Evolutionary conservation across 2,329 filamentous ascomycete species (phyloP).

Genomic region (Diaporthe sp.): DNA sequence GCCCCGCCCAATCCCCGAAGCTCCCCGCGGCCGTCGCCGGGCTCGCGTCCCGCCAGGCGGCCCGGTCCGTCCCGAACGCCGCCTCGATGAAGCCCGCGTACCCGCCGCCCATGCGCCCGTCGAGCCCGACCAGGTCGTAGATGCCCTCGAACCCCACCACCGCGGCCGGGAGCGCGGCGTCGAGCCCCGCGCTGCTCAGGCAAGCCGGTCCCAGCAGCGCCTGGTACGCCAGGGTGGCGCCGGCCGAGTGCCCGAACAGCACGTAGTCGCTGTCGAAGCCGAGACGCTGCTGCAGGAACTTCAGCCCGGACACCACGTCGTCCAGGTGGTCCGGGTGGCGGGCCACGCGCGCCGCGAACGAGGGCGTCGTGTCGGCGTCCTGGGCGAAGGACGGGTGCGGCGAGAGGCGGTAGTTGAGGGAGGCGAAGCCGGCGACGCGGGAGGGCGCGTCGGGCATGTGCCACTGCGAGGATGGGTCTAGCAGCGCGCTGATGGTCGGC

Average conservation of each 20-base stretch:
- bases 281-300: slow-evolving; percentile 58
- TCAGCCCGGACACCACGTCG: slow-evolving; percentile 68
- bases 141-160: slow-evolving; percentile 76
- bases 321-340: slow-evolving; percentile 72
- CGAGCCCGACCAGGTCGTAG: slow-evolving; percentile 73
- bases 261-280: slow-evolving; percentile 60
- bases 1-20: slow-evolving; percentile 57
- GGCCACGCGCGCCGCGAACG: slow-evolving; percentile 57
- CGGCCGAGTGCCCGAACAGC: slow-evolving; percentile 74
- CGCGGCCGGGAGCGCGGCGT: slow-evolving; percentile 59
- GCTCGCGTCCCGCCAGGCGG: slow-evolving; percentile 68
- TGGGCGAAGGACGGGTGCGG: slow-evolving; percentile 63
- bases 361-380: slow-evolving; percentile 55
- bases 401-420: slow-evolving; percentile 75
- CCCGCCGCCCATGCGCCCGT: slow-evolving; percentile 57
- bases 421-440: slow-evolving; percentile 72
- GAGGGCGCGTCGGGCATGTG: slow-evolving; percentile 43
- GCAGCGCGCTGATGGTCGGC: slow-evolving; percentile 59
- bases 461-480: slow-evolving; percentile 44
- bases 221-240: slow-evolving; percentile 75
- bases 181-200: slow-evolving; percentile 47
- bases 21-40: slow-evolving; percentile 62
- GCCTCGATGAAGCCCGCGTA: slow-evolving; percentile 71
- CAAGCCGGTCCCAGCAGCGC: slow-evolving; percentile 60
- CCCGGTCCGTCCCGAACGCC: slow-evolving; percentile 70